Conservation (phyloP, 495 filamentous ascomycete genomes). For the Aspergillus funiculosus region DNA sequence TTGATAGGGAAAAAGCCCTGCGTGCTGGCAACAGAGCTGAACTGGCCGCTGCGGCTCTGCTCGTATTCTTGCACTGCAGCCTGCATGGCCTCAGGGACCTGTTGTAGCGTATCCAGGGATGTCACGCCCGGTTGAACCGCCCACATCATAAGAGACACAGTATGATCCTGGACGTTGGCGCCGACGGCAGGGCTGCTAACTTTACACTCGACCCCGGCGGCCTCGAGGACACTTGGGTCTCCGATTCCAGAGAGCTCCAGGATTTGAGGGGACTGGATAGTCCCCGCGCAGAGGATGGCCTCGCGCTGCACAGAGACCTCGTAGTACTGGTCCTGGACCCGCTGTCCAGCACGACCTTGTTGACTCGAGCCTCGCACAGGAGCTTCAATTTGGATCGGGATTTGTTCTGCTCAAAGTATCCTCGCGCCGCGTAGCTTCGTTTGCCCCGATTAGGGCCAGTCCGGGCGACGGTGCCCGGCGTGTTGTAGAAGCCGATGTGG, state of each 20-base stretch:
- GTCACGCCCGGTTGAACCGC: conserved; percentile 32
- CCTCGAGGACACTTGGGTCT: conserved; percentile 20
- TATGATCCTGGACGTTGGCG: conserved; percentile 46
- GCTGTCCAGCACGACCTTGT: conserved; percentile 21
- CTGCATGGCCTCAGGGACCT: conserved; percentile 24
- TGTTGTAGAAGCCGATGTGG: conserved; percentile 31
- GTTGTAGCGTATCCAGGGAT: conserved; percentile 30
- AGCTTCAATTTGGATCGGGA: conserved; percentile 25
- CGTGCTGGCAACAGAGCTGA: conserved; percentile 15
- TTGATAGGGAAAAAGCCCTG: conserved; percentile 26
- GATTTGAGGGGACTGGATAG: conserved; percentile 48
- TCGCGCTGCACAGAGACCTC: conserved; percentile 45
- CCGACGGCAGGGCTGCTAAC: conserved; percentile 40
- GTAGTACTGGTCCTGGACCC: conserved; percentile 28
- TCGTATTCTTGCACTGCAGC: conserved; percentile 18
- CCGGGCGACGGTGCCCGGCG: conserved; percentile 37
- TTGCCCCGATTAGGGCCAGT: conserved; percentile 36
- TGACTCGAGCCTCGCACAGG: conserved; percentile 28
- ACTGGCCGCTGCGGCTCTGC: conserved; percentile 11
- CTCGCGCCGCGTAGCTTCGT: conserved; percentile 46
- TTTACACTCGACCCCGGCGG: conserved; percentile 30
- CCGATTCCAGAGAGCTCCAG: conserved; percentile 57
- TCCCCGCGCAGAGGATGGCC: conserved; percentile 50
- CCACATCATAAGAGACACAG: conserved; percentile 10
- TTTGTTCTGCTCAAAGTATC: conserved; percentile 21